Evolutionary conservation across 2,329 filamentous ascomycete species (phyloP), one percentile per base, ranked within the genome.

Genomic region (Bipolaris bicolor): DNA sequence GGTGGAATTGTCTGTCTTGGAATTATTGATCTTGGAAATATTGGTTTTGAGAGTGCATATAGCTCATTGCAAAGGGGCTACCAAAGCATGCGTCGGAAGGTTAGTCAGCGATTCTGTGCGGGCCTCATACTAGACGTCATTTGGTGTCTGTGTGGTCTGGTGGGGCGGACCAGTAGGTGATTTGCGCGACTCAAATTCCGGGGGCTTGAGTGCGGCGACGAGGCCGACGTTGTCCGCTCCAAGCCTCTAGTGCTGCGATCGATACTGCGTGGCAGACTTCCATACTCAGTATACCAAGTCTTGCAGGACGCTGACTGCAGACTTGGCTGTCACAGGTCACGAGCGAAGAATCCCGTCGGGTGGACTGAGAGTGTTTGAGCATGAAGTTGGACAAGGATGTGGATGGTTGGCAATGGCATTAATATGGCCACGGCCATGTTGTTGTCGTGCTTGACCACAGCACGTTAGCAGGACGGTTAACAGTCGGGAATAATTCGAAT

Each of bases 241-340:
- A 71, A 70, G 66, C 66, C 65, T 60, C 54, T 69, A 71, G 68
- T 64, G 67, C 68, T 55, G 58, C 33, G 37, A 66, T 70, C 65
- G 46, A 71, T 61, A 49, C 40, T 60, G 31, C 24, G 10, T 15
- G 7, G 18, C 24, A 55, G 49, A 39, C 46, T 67, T 50, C 67
- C 61, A 47, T 22, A 63, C 62, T 40, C 39, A 67, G 67, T 60
- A 67, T 62, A 61, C 58, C 45, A 64, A 62, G 57, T 44, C 41
- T 34, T 37, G 40, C 29, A 29, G 26, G 26, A 29, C 41, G 41
- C 31, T 52, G 24, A 31, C 36, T 40, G 22, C 37, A 22, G 34
- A 31, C 36, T 44, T 36, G 18, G 49, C 49, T 44, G 40, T 29
- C 20, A 11, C 34, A 49, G n/a, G 45, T 49, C 33, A 13, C 26